phyloP scores from a whole-genome alignment of 78 protist species.

The Dictyostelium purpureum region DNA sequence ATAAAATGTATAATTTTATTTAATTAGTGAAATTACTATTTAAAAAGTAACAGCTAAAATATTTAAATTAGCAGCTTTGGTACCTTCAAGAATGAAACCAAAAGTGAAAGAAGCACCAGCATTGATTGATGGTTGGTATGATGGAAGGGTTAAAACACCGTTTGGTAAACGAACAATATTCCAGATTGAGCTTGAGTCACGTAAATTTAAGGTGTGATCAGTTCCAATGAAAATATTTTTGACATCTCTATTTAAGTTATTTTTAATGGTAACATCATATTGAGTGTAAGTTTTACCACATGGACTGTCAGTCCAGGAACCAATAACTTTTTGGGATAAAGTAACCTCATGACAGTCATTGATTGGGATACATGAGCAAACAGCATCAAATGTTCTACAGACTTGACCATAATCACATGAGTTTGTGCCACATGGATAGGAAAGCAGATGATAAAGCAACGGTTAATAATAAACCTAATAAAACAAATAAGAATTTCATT shows the following conservation, averaged over 20 bases:
- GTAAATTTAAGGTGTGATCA: background rate
- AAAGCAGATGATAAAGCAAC: constrained; percentile 1
- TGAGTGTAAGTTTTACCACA: constrained; percentile 5
- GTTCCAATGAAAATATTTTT: constrained; percentile 23
- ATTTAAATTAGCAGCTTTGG: background rate
- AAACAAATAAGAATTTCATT: constrained; percentile 10
- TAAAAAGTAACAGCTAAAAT: constrained; percentile 25
- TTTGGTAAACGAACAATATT: background rate
- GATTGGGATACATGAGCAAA: background rate
- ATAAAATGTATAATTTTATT: no score
- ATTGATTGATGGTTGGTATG: constrained; percentile 10
- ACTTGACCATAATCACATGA: constrained; percentile 10
- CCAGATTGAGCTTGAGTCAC: constrained; percentile 2
- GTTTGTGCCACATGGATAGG: constrained; percentile 16
- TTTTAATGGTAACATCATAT: constrained; percentile 9
- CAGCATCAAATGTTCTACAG: background rate
- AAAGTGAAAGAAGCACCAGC: constrained; percentile 7
- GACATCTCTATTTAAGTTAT: background rate
- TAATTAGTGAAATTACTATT: no score
- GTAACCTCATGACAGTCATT: constrained; percentile 26
- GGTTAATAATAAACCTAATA: background rate
- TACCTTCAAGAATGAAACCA: constrained; percentile 36
- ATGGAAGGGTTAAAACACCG: background rate
- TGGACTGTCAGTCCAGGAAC: constrained; percentile 16
- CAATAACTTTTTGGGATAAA: background rate